Conservation (phyloP, 257 asterid species). For the Sherardia arvensis region DNA sequence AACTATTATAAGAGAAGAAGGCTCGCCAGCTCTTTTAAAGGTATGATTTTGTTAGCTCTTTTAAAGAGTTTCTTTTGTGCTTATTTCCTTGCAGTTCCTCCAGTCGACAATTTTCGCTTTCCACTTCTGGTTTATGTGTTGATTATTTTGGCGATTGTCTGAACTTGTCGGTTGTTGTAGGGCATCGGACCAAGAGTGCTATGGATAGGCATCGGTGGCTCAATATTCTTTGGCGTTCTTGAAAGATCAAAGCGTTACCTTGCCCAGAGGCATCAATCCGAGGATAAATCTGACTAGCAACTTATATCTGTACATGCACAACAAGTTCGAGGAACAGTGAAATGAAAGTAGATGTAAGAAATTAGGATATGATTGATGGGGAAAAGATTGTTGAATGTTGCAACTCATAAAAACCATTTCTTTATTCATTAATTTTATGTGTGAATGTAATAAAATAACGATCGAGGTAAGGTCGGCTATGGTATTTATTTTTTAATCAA, state of each 20-base stretch:
- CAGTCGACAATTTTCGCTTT: neutral
- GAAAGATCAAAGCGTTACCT: constrained; percentile 69
- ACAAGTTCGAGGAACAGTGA: neutral
- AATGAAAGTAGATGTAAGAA: neutral
- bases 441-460: no score
- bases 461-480: no score
- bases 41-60: constrained; percentile 26
- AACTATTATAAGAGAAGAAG: constrained; percentile 80
- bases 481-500: no score
- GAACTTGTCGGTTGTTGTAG: constrained; percentile 25
- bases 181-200: constrained; percentile 94
- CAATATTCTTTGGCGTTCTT: constrained; percentile 91
- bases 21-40: constrained; percentile 73
- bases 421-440: no score
- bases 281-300: constrained; percentile 22
- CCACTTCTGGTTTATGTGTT: neutral
- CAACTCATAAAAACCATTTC: no score
- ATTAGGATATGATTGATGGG: neutral
- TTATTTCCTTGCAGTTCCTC: neutral
- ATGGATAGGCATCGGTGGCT: constrained; percentile 98
- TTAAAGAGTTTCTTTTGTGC: no score
- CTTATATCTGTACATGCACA: neutral
- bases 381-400: neutral
- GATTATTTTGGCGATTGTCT: neutral
- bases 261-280: constrained; percentile 47